Base-by-base conservation (phyloP, 176 grass and related monocot species). In the Elaeis guineensis region DNA sequence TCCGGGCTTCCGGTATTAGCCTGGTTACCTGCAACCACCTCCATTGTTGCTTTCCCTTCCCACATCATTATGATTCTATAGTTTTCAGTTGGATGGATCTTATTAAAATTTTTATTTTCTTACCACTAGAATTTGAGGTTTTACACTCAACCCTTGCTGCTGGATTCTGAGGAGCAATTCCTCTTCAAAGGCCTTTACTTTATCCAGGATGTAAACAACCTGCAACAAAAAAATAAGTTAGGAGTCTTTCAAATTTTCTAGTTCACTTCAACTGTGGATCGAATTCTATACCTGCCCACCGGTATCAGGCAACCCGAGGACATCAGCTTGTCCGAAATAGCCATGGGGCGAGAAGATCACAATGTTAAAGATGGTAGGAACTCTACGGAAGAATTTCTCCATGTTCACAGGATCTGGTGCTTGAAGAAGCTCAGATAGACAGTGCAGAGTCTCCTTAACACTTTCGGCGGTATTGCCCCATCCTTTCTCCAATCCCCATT, bases 401-500 rank as follows among this genome's bases (percentile, higher is more conserved):
- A 86, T 82, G 49, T 89, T 98, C 54, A 57, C 53, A 62, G 93
- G 93, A 71, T 98, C 87, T 9, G 93, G 93, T 66, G 81, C 93
- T 69, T 98, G 93, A 65, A 98, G 84, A 75, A 98, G 84, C 75
- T 98, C 93, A 5, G 93, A 98, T 19, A 98, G 82, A 61, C 49
- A 89, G 66, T 88, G 85, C 61, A 97, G 16, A 3, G 87, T 92
- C 53, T 92, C 93, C 62, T 80, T 92, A 71, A 89, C 89, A 52
- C 55, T 79, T 59, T 74, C 93, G 1, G 93, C 87, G 12, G 48
- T 92, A n/a, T 87, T 80, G 61, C 91, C 91, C 91, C 91, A 96
- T 77, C 91, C 91, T 65, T 96, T 90, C 86, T 85, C 91, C 52
- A 95, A 82, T 29, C 91, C 91, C 86, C 83, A 95, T 59, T 97